Conservation (phyloP, 2,329 filamentous ascomycete species). For the Colletotrichum musae region DNA sequence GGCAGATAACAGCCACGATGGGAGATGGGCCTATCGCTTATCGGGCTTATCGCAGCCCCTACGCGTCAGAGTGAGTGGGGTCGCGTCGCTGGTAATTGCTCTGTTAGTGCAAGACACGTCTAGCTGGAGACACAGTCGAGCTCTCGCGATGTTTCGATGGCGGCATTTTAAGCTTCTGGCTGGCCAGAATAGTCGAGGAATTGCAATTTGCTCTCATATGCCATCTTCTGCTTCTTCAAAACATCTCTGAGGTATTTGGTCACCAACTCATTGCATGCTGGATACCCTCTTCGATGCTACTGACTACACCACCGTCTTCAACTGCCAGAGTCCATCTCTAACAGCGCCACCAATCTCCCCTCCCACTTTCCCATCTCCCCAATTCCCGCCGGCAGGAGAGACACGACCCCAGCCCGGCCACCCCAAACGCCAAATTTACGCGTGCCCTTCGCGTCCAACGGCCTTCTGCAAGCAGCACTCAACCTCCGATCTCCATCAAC, state of each 20-base stretch:
- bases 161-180: too few species aligned
- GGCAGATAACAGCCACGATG: constrained; percentile 14
- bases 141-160: not conserved
- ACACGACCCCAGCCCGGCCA: constrained; percentile 40
- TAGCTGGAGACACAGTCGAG: not conserved
- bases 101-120: constrained; percentile 17
- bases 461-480: constrained; percentile 5
- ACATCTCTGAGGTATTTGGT: too few species aligned
- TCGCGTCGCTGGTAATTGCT: constrained; percentile 5
- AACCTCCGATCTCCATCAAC: constrained; percentile 11
- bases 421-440: constrained; percentile 51
- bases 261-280: too few species aligned
- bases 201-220: too few species aligned
- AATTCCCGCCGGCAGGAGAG: not conserved
- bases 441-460: constrained; percentile 48
- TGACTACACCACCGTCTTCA: too few species aligned
- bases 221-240: too few species aligned
- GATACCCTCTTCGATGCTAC: too few species aligned
- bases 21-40: not conserved
- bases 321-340: not conserved
- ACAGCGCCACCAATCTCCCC: not conserved
- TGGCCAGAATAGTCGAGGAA: too few species aligned
- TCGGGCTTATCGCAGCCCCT: constrained; percentile 7
- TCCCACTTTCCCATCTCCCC: constrained; percentile 21
- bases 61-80: not conserved